These are phyloP conservation scores for Moniliophthora roreri DNA, from an alignment of 1,284 basidiomycete species.

Conservation along the genomic window DNA sequence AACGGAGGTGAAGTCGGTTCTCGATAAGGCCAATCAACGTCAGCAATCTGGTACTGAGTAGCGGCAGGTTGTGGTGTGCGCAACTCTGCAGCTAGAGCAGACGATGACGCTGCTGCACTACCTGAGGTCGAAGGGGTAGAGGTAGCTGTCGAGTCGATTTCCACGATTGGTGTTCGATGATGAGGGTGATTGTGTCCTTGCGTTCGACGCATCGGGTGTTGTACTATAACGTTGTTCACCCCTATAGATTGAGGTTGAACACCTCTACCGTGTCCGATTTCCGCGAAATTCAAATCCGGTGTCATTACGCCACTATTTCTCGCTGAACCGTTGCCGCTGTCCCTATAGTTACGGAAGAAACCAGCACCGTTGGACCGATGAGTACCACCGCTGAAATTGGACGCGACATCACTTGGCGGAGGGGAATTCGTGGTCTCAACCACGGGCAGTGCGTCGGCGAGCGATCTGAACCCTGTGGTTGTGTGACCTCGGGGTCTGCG, in stretches of 20 bases:
- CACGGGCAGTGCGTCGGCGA: constrained; percentile 59
- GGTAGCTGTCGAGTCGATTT: constrained; percentile 11
- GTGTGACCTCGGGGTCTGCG: constrained; percentile 31
- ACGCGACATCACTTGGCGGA: constrained; percentile 54
- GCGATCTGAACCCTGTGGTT: constrained; percentile 20
- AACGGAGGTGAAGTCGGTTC: constrained; percentile 26
- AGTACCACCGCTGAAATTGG: constrained; percentile 52
- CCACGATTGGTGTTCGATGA: constrained; percentile 20
- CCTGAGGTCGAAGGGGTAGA: background rate
- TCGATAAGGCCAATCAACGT: constrained; percentile 30
- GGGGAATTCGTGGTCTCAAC: constrained; percentile 62
- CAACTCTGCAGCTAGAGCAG: background rate
- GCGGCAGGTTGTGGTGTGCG: background rate
- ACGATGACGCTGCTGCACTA: background rate
- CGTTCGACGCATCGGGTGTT: constrained; percentile 17
- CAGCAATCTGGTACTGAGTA: background rate
- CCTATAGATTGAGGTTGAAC: constrained; percentile 34
- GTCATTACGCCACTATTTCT: constrained; percentile 61
- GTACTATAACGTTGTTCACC: constrained; percentile 15
- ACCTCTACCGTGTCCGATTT: constrained; percentile 73
- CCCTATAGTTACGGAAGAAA: constrained; percentile 64
- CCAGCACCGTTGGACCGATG: constrained; percentile 54
- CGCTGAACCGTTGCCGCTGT: constrained; percentile 36
- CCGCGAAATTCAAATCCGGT: constrained; percentile 72
- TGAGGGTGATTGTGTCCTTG: constrained; percentile 15